Evolutionary conservation across 2,329 filamentous ascomycete genomes (phyloP), one percentile per base, ranked within the genome.

Genomic region (Paraconiothyrium sp.): DNA sequence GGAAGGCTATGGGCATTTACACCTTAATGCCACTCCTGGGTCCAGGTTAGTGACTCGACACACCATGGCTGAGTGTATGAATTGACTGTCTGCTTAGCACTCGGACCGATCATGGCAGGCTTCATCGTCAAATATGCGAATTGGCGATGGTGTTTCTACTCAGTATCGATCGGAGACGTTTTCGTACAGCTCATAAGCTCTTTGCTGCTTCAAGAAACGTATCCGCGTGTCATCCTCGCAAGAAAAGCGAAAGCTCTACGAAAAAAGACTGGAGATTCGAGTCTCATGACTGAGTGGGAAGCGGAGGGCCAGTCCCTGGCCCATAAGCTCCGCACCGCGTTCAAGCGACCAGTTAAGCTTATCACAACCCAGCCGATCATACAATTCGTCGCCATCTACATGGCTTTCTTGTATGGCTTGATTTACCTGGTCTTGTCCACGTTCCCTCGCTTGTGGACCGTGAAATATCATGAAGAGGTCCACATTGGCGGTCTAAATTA

Each of bases 61-160:
- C 7, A 35, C 32, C 10, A 10, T 37, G 27, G 11, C 4, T 22
- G n/a, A 14, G 6, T 24, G 9, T 5, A 22, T 39, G 5, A 14
- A 24, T 8, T 51, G 30, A 39, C 35, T 34, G 24, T 32, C 34
- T 10, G 16, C 14, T 43, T 22, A 32, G 22, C 49, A 8, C 20
- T 24, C 43, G 49, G 24, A 49, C 63, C 27, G 44, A 57, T 54
- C n/a, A 10, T 30, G 72, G 11, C n/a, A 8, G 50, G 20, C 24
- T 57, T 48, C 27, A 50, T 37, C 34, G 39, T 35, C 9, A n/a
- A 22, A 10, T 44, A 41, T 24, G 24, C 52, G 7, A 76, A 75
- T 1, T 92, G 89, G 90, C 84, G 89, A 47, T 92, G 89, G 89
- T 84, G 87, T 9, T 92, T 91, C 78, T 90, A 85, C 77, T 82